phyloP scores from a whole-genome alignment of 108 stramenopile species.

The Skeletonema grethae region DNA sequence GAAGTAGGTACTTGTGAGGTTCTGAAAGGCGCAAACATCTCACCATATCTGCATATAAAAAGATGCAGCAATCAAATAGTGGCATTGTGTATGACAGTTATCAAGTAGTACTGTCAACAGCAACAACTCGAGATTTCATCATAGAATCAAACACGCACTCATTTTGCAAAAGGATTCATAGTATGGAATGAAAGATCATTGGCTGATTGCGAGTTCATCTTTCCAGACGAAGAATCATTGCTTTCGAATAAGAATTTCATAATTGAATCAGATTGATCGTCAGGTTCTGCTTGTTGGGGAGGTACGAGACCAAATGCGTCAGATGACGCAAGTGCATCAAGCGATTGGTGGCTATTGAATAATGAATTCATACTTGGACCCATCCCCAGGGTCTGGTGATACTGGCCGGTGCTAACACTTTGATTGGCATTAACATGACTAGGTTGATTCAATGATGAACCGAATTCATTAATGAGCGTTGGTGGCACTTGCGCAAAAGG shows the following conservation, averaged over 20 bases:
- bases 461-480: constrained; percentile 1
- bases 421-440: background rate
- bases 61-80: too few species aligned
- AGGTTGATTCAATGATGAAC: background rate
- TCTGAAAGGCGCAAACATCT: too few species aligned
- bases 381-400: background rate
- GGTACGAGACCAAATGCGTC: constrained; percentile 11
- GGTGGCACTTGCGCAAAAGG: background rate
- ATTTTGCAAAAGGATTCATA: constrained; percentile 29
- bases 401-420: background rate
- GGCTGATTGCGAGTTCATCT: constrained; percentile 11
- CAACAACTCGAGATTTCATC: background rate
- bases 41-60: too few species aligned
- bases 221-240: constrained; percentile 9
- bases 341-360: constrained; percentile 12
- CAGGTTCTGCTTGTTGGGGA: constrained; percentile 7
- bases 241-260: constrained; percentile 40
- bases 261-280: constrained; percentile 33
- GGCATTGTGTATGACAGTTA: background rate
- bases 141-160: background rate
- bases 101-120: background rate
- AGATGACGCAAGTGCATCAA: constrained; percentile 8
- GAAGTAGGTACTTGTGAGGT: too few species aligned
- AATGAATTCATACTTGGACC: constrained; percentile 17
- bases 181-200: constrained; percentile 10